Percentiles rank a stretch among this genome's conserved stretches.
phyloP scores from a whole-genome alignment of 768 basidiomycete species.

The Tubosaeta sp. region DNA sequence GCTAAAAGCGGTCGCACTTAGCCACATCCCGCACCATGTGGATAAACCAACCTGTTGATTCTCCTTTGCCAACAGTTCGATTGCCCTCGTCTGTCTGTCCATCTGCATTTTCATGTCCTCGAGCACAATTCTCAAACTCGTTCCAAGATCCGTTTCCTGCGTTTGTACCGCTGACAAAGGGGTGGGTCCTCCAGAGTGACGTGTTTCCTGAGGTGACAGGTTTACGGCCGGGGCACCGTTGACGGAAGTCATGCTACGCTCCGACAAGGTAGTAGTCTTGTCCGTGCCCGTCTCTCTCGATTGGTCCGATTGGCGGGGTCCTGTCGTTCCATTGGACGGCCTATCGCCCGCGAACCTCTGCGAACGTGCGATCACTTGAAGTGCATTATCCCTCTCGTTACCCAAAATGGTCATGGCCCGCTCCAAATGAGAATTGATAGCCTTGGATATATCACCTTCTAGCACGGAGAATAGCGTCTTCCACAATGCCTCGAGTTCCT shows the following conservation, averaged over 20 bases:
- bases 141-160: constrained; percentile 19
- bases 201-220: constrained; percentile 11
- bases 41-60: constrained; percentile 39
- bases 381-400: constrained; percentile 26
- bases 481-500: constrained; percentile 45
- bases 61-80: constrained; percentile 42
- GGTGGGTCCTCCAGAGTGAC: constrained; percentile 7
- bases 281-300: constrained; percentile 13
- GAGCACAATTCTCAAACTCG: constrained; percentile 34
- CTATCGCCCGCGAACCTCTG: constrained; percentile 12
- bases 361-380: constrained; percentile 18
- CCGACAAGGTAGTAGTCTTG: constrained; percentile 9
- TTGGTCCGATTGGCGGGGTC: constrained; percentile 9
- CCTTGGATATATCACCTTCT: constrained; percentile 37
- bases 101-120: constrained; percentile 46
- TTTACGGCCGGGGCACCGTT: constrained; percentile 7
- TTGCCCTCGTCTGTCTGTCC: constrained; percentile 43
- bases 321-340: constrained; percentile 4
- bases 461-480: constrained; percentile 41
- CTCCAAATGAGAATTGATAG: constrained; percentile 31
- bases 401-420: constrained; percentile 33
- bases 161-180: constrained; percentile 14
- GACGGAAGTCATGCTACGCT: constrained; percentile 6
- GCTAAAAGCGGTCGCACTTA: constrained; percentile 8
- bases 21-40: neutral